Conservation (phyloP, 2,329 filamentous ascomycete species). For the Hirsutella thompsonii region DNA sequence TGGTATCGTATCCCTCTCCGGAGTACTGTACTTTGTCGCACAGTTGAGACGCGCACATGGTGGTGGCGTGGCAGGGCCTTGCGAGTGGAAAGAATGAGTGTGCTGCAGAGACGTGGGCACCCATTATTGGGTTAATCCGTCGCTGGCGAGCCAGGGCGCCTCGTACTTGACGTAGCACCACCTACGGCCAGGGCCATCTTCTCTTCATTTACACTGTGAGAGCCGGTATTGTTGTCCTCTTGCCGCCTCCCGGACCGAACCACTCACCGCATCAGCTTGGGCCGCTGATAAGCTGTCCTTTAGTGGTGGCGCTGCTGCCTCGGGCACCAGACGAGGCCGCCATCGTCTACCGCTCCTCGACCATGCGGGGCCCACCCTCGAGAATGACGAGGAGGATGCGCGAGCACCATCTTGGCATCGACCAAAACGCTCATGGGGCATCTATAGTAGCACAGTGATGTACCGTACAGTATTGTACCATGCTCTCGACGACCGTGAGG, state of each 20-base stretch:
- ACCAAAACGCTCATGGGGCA: background rate
- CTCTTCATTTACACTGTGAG: background rate
- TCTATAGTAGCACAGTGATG: too few species aligned
- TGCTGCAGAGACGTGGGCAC: slow-evolving; percentile 22
- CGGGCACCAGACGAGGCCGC: background rate
- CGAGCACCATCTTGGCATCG: background rate
- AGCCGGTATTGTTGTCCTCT: background rate
- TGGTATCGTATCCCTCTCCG: background rate
- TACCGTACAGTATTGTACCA: too few species aligned
- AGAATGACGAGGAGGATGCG: background rate
- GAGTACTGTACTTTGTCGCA: background rate
- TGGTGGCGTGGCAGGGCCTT: slow-evolving; percentile 10
- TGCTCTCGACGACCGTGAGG: too few species aligned
- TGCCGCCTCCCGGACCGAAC: background rate
- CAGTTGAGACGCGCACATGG: slow-evolving; percentile 1
- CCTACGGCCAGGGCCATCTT: background rate
- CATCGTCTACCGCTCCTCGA: background rate
- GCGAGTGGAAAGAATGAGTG: slow-evolving; percentile 5
- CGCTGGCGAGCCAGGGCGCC: slow-evolving; percentile 1
- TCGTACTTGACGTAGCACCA: background rate
- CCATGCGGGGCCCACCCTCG: background rate
- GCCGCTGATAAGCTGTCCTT: slow-evolving; percentile 3
- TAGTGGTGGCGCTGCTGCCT: background rate
- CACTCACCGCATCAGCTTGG: background rate
- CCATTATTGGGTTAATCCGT: slow-evolving; percentile 17